Percentiles rank a stretch among this genome's conserved stretches.
phyloP scores from a whole-genome alignment of 1,139 yeast genomes.

The Debaryomyces subglobosus region DNA sequence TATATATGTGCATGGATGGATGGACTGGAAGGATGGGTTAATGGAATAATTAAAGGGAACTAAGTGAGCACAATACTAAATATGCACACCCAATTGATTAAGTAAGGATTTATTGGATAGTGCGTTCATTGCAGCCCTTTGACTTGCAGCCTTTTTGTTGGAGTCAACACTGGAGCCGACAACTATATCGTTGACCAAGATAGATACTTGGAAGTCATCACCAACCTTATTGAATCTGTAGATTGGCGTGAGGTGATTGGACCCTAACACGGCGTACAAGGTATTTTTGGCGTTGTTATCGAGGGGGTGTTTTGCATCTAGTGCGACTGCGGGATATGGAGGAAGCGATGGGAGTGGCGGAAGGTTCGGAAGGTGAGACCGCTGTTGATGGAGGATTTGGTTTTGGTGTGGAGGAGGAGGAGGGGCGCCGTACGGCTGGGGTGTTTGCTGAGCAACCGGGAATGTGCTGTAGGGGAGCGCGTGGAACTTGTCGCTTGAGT shows the following conservation, averaged over 20 bases:
- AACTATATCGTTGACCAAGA: conserved; percentile 27
- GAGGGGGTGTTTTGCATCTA: conserved; percentile 10
- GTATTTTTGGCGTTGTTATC: conserved; percentile 29
- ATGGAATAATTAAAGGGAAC: not conserved
- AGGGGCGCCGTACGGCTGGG: conserved; percentile 15
- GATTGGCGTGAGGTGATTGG: conserved; percentile 23
- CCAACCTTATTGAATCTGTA: conserved; percentile 23
- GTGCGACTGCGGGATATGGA: conserved; percentile 3
- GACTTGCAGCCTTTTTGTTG: conserved; percentile 33
- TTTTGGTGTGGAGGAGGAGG: conserved; percentile 9
- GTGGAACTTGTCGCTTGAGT: not conserved
- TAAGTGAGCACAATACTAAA: not conserved
- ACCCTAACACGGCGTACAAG: conserved; percentile 30
- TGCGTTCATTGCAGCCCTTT: conserved; percentile 37
- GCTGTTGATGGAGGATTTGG: not conserved
- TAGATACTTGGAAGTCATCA: conserved; percentile 24
- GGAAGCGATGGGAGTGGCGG: conserved; percentile 1
- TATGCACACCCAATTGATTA: conserved; percentile 19
- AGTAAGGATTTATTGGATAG: conserved; percentile 23
- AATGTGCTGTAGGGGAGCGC: not conserved
- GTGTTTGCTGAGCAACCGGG: conserved; percentile 1
- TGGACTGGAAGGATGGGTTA: not conserved
- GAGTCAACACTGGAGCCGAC: conserved; percentile 38
- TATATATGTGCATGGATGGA: not conserved
- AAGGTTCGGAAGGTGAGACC: conserved; percentile 8